Percentiles rank a stretch among this genome's conserved stretches.
Evolutionary conservation across 1,284 basidiomycete genomes (phyloP).

Genomic region (Sporisorium scitamineum): DNA sequence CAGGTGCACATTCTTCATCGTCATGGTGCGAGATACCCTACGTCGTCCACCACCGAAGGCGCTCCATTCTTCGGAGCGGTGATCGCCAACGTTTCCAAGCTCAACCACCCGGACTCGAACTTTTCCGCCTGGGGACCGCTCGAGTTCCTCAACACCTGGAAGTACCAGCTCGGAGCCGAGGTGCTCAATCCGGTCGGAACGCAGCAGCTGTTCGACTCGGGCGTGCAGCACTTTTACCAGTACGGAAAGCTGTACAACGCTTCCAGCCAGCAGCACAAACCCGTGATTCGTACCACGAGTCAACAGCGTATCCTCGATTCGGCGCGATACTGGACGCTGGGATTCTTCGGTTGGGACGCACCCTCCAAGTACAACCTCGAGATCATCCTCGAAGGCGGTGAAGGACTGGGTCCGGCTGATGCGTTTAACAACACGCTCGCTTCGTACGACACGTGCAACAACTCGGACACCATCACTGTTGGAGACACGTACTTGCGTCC

Average conservation of each 20-base stretch:
- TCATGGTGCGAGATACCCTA: constrained; percentile 52
- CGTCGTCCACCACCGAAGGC: constrained; percentile 48
- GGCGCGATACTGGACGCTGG: constrained; percentile 76
- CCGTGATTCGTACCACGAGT: constrained; percentile 65
- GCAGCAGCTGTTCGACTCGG: constrained; percentile 74
- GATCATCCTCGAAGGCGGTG: constrained; percentile 58
- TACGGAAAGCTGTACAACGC: constrained; percentile 65
- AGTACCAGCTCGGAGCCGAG: constrained; percentile 75
- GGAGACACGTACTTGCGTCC: constrained; percentile 72
- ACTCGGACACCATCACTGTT: constrained; percentile 73
- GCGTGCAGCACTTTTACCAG: constrained; percentile 62
- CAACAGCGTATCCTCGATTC: constrained; percentile 85
- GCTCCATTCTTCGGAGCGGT: constrained; percentile 47
- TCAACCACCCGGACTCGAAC: constrained; percentile 37
- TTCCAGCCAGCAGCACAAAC: constrained; percentile 55
- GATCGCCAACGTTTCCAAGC: constrained; percentile 46
- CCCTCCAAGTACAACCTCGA: constrained; percentile 60
- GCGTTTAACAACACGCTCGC: constrained; percentile 84
- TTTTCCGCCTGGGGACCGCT: constrained; percentile 74
- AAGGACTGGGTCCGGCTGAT: constrained; percentile 43
- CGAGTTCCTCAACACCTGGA: constrained; percentile 79
- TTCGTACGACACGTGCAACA: constrained; percentile 77
- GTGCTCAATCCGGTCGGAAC: constrained; percentile 82
- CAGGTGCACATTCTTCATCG: constrained; percentile 58
- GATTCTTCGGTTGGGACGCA: constrained; percentile 59